Percentiles rank a stretch among this genome's conserved stretches.
These are phyloP conservation scores for Litsea cubeba DNA, from an alignment of 164 flowering plant species.

Conservation along the genomic window DNA sequence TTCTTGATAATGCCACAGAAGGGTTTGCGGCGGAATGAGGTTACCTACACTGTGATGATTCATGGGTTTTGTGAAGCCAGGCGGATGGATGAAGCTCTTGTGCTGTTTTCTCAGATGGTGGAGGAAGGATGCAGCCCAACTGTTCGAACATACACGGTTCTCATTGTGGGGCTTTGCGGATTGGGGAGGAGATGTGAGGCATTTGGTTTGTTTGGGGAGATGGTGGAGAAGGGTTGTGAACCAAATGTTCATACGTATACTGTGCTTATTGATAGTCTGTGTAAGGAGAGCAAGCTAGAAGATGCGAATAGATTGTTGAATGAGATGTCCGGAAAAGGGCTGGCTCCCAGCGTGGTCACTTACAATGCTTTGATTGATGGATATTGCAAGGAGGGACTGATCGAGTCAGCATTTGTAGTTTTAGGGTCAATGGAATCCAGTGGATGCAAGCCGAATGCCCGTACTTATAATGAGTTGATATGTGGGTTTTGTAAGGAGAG, in stretches of 20 bases:
- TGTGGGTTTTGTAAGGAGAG: slow-evolving; percentile 50
- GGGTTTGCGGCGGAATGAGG: slow-evolving; percentile 66
- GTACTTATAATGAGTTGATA: slow-evolving; percentile 75
- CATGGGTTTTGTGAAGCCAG: slow-evolving; percentile 73
- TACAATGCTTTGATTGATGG: slow-evolving; percentile 85
- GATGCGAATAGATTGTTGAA: slow-evolving; percentile 24
- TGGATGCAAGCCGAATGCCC: slow-evolving; percentile 33
- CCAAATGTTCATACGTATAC: slow-evolving; percentile 83
- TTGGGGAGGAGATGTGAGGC: slow-evolving; percentile 48
- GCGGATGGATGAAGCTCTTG: slow-evolving; percentile 54
- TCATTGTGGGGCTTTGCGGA: slow-evolving; percentile 53
- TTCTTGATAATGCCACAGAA: slow-evolving; percentile 50
- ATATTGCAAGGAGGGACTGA: slow-evolving; percentile 56
- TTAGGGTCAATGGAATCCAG: slow-evolving; percentile 19
- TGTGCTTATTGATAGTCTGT: slow-evolving; percentile 53
- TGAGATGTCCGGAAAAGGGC: slow-evolving; percentile 40
- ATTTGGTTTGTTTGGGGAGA: slow-evolving; percentile 45
- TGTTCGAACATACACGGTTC: slow-evolving; percentile 68
- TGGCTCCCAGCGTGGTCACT: slow-evolving; percentile 62
- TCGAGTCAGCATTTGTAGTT: slow-evolving; percentile 38
- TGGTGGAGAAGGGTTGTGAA: slow-evolving; percentile 59
- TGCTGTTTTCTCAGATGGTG: slow-evolving; percentile 50
- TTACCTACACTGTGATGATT: slow-evolving; percentile 57
- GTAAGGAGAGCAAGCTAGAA: slow-evolving; percentile 54
- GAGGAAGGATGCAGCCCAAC: slow-evolving; percentile 56